These are phyloP conservation scores for Liriodendron chinense DNA, from an alignment of 164 flowering plant species.

Conservation along the genomic window DNA sequence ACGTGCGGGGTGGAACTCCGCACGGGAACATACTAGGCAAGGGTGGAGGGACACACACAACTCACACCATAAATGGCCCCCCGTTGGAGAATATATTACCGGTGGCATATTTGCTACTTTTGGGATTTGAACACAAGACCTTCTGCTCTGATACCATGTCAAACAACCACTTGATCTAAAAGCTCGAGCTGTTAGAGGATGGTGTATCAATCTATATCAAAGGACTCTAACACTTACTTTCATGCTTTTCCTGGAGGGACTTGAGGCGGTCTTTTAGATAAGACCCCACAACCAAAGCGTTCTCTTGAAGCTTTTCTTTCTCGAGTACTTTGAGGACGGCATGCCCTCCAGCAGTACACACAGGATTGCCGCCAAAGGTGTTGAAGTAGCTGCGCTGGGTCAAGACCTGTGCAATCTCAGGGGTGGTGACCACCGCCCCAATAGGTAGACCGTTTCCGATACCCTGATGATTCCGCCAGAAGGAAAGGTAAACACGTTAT, in stretches of 20 bases:
- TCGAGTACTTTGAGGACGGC: slow-evolving; percentile 87
- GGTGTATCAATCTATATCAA: too few relatives aligned
- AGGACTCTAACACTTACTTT: too few relatives aligned
- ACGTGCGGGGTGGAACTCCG: too few relatives aligned
- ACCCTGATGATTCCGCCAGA: slow-evolving; percentile 41
- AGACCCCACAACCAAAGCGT: slow-evolving; percentile 71
- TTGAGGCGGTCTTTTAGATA: slow-evolving; percentile 67
- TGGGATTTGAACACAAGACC: too few relatives aligned
- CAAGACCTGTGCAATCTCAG: slow-evolving; percentile 84
- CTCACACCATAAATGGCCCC: too few relatives aligned
- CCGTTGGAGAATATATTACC: too few relatives aligned
- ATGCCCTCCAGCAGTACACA: slow-evolving; percentile 84
- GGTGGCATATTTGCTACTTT: too few relatives aligned
- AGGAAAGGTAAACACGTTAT: neutral
- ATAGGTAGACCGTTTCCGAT: slow-evolving; percentile 97
- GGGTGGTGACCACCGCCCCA: slow-evolving; percentile 97
- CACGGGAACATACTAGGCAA: too few relatives aligned
- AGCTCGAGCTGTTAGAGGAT: too few relatives aligned
- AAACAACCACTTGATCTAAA: too few relatives aligned
- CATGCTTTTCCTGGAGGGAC: slow-evolving; percentile 68
- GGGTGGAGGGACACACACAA: too few relatives aligned
- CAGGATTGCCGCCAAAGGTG: slow-evolving; percentile 96
- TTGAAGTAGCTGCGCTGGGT: slow-evolving; percentile 74
- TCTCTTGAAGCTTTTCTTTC: slow-evolving; percentile 84
- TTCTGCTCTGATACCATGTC: too few relatives aligned